phyloP scores from a whole-genome alignment of 495 filamentous ascomycete genomes.

The Hypoxylon lenormandii region DNA sequence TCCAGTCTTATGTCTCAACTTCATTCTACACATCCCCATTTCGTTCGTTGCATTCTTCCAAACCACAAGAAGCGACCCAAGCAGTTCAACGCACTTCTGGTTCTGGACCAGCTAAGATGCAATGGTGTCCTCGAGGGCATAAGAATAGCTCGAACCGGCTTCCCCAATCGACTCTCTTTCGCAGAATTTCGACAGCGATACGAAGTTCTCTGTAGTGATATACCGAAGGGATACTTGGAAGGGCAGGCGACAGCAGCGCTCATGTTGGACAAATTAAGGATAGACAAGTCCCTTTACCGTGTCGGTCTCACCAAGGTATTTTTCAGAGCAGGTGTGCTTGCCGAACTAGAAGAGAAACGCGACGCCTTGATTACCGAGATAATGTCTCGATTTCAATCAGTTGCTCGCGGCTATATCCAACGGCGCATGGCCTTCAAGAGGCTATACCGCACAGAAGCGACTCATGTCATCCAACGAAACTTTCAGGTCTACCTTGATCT shows the following conservation, averaged over 20 bases:
- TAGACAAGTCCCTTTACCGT: constrained; percentile 87
- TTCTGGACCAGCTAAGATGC: constrained; percentile 94
- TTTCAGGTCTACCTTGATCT: constrained; percentile 89
- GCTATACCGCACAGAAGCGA: constrained; percentile 92
- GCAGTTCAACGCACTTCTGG: constrained; percentile 85
- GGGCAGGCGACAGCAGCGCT: constrained; percentile 84
- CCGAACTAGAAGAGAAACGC: constrained; percentile 94
- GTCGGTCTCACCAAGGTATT: constrained; percentile 98
- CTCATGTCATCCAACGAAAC: constrained; percentile 92
- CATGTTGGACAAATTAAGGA: constrained; percentile 88
- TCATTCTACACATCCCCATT: constrained; percentile 96
- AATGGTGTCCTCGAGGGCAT: constrained; percentile 99
- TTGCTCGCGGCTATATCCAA: constrained; percentile 88
- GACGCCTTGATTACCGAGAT: constrained; percentile 92
- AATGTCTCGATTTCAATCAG: constrained; percentile 91
- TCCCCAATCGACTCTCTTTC: constrained; percentile 92
- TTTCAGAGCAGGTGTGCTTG: constrained; percentile 94
- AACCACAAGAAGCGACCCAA: constrained; percentile 99
- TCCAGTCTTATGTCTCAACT: constrained; percentile 95
- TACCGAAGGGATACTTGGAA: constrained; percentile 91
- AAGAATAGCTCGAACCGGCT: constrained; percentile 96
- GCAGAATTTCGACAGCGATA: constrained; percentile 95
- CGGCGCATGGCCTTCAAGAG: constrained; percentile 89
- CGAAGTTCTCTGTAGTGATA: constrained; percentile 89
- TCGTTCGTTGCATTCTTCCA: constrained; percentile 96